Conservation (phyloP, 352 stramenopile species). For the Phytophthora sp. region DNA sequence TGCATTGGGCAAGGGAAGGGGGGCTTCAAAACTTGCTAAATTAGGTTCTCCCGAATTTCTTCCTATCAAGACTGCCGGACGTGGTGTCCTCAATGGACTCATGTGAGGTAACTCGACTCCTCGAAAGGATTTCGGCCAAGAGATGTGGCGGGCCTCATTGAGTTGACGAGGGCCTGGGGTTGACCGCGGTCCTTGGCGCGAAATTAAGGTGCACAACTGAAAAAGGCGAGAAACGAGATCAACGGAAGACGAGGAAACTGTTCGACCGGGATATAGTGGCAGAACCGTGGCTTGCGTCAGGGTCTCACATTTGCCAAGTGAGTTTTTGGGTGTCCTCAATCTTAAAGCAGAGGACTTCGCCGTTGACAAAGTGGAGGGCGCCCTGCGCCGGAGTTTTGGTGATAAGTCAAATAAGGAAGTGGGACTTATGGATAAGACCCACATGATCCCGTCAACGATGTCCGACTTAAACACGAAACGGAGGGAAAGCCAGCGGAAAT, state of each 20-base stretch:
- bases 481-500: too few species aligned
- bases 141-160: conserved; percentile 5
- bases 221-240: conserved; percentile 20
- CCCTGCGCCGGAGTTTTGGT: conserved; percentile 7
- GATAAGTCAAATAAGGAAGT: conserved; percentile 26
- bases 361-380: too few species aligned
- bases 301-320: conserved; percentile 5
- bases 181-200: background rate
- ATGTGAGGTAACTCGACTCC: conserved; percentile 7
- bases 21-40: conserved; percentile 26
- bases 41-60: conserved; percentile 16
- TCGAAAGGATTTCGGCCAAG: too few species aligned
- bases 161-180: background rate
- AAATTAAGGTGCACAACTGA: conserved; percentile 5
- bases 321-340: conserved; percentile 25
- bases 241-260: conserved; percentile 14
- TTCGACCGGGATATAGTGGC: conserved; percentile 10
- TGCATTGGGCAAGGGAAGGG: conserved; percentile 11
- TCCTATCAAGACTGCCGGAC: conserved; percentile 6
- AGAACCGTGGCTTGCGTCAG: conserved; percentile 15
- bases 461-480: too few species aligned
- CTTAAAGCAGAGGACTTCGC: conserved; percentile 8
- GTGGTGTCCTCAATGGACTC: conserved; percentile 16
- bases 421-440: too few species aligned
- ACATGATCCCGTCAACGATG: too few species aligned